These are phyloP conservation scores for Fusarium xylarioides DNA, from an alignment of 2,329 filamentous ascomycete genomes.

Conservation along the genomic window DNA sequence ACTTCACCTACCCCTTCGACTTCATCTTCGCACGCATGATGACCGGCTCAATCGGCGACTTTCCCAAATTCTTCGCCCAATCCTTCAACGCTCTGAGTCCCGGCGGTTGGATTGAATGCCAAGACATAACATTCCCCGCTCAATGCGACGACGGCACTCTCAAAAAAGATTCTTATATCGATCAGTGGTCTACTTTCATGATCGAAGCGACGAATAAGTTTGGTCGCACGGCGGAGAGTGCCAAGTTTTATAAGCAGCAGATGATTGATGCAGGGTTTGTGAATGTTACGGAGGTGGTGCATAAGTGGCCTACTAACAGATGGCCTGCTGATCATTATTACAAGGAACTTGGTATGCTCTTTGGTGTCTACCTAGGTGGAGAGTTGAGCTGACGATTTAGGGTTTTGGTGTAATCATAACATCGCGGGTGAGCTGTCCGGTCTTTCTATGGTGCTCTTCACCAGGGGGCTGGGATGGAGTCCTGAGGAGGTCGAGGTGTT, in stretches of 20 bases:
- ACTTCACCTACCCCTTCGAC: slow-evolving; percentile 51
- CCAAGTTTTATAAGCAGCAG: slow-evolving; percentile 45
- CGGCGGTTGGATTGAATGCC: slow-evolving; percentile 55
- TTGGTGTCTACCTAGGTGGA: fast-evolving
- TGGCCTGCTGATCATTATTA: slow-evolving; percentile 62
- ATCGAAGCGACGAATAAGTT: slow-evolving; percentile 44
- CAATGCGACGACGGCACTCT: slow-evolving; percentile 55
- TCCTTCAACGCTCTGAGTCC: slow-evolving; percentile 51
- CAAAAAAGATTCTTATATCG: slow-evolving; percentile 39
- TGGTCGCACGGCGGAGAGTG: slow-evolving; percentile 45
- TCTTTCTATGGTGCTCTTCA: slow-evolving; percentile 51
- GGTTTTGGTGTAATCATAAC: slow-evolving; percentile 49
- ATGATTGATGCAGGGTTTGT: slow-evolving; percentile 63
- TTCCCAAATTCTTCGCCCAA: slow-evolving; percentile 50
- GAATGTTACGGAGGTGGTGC: slow-evolving; percentile 58
- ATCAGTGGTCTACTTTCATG: slow-evolving; percentile 44
- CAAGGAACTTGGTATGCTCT: slow-evolving; percentile 58
- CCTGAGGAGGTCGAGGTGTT: slow-evolving; percentile 46
- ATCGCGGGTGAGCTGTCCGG: slow-evolving; percentile 48
- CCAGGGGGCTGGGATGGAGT: slow-evolving; percentile 49
- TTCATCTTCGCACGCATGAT: slow-evolving; percentile 54
- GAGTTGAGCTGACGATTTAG: slow-evolving; percentile 36
- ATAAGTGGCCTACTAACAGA: slow-evolving; percentile 59
- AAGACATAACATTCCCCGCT: slow-evolving; percentile 53
- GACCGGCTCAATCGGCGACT: slow-evolving; percentile 48